A percentile compares a stretch with the other conserved stretches of the same genome.
phyloP scores from a whole-genome alignment of 768 basidiomycete species.

The Crucibulum laeve region DNA sequence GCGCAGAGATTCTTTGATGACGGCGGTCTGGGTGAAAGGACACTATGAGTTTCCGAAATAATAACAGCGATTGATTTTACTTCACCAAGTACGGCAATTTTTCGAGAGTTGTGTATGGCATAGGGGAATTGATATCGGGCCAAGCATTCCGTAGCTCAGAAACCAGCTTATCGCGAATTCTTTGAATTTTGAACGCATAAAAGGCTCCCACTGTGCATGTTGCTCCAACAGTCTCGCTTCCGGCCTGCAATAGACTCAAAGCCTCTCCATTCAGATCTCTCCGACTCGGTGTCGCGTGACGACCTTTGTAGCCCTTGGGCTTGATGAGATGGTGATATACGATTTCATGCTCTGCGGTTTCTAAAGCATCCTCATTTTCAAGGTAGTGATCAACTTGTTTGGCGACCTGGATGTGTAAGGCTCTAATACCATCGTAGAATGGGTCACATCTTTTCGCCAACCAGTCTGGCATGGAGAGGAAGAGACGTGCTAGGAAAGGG shows the following conservation, averaged over 20 bases:
- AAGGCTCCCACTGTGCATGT: constrained; percentile 33
- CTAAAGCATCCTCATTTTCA: constrained; percentile 6
- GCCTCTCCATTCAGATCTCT: constrained; percentile 25
- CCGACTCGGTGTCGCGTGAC: background rate
- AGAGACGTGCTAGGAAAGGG: constrained; percentile 18
- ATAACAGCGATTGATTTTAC: constrained; percentile 6
- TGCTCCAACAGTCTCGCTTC: constrained; percentile 34
- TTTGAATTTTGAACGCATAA: constrained; percentile 26
- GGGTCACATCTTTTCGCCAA: constrained; percentile 6
- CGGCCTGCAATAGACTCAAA: constrained; percentile 30
- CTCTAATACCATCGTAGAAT: constrained; percentile 7
- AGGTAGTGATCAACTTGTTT: constrained; percentile 12
- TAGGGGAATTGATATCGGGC: constrained; percentile 23
- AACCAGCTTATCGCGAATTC: constrained; percentile 19
- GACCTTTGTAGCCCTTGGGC: background rate
- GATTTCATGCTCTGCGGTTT: constrained; percentile 10
- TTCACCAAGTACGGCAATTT: constrained; percentile 39
- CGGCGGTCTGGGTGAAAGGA: constrained; percentile 31
- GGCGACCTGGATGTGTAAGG: constrained; percentile 7
- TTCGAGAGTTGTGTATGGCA: constrained; percentile 27
- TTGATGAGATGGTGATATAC: constrained; percentile 16
- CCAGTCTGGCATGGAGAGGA: constrained; percentile 8
- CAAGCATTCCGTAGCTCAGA: constrained; percentile 29
- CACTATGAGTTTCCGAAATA: background rate
- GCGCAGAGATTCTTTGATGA: constrained; percentile 44